A percentile compares a stretch with the other conserved stretches of the same genome.
Conservation (phyloP, 768 basidiomycete genomes). For the Phanerodontia chrysosporium region DNA sequence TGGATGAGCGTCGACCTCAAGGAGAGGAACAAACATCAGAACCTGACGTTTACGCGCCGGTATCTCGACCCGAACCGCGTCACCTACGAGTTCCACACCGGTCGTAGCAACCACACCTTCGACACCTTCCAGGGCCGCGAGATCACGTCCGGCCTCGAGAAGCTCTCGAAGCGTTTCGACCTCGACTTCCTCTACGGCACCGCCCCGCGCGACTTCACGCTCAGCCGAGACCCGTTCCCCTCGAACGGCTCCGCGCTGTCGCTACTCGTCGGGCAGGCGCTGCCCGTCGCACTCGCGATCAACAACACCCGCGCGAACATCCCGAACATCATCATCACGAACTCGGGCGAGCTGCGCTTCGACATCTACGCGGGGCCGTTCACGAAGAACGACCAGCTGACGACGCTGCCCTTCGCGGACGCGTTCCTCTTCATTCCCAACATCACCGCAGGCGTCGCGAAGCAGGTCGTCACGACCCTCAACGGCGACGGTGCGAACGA, state of each 20-base stretch:
- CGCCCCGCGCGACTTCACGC: constrained; percentile 72
- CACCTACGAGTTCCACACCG: constrained; percentile 73
- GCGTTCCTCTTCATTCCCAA: constrained; percentile 58
- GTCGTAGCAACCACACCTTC: constrained; percentile 45
- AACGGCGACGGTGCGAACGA: constrained; percentile 42
- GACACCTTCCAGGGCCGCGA: constrained; percentile 51
- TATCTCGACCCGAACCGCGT: constrained; percentile 81
- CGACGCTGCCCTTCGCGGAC: constrained; percentile 66
- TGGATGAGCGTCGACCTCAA: constrained; percentile 64
- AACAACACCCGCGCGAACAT: constrained; percentile 60
- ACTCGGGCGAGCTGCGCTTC: constrained; percentile 63
- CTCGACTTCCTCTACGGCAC: constrained; percentile 61
- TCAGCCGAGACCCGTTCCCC: constrained; percentile 54
- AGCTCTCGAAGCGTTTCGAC: constrained; percentile 55
- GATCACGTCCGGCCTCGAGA: constrained; percentile 53
- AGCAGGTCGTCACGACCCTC: constrained; percentile 46
- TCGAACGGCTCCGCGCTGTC: constrained; percentile 58
- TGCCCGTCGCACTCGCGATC: constrained; percentile 51
- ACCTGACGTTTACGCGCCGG: constrained; percentile 61
- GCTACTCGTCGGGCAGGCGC: constrained; percentile 49
- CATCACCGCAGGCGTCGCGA: constrained; percentile 47
- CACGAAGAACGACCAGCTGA: constrained; percentile 78
- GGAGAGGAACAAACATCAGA: constrained; percentile 34
- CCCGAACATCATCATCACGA: constrained; percentile 61
- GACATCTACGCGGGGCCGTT: constrained; percentile 67